These are phyloP conservation scores for Polyporus arcularius DNA, from an alignment of 768 basidiomycete genomes.

Conservation along the genomic window DNA sequence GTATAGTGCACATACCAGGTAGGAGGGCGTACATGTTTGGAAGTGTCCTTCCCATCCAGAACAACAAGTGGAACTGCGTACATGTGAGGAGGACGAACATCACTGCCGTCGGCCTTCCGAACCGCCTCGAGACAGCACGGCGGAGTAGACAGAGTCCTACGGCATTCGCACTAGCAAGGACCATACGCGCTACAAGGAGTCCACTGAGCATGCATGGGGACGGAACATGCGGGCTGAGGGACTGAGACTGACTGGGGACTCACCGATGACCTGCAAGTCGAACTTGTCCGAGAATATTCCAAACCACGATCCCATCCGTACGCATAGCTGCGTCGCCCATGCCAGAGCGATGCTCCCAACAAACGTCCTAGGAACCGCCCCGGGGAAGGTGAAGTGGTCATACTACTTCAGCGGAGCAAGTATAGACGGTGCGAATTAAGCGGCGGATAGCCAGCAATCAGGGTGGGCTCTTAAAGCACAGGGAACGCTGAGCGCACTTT, in stretches of 20 bases:
- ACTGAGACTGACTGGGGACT: conserved; percentile 25
- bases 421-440: neutral
- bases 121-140: conserved; percentile 61
- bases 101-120: conserved; percentile 56
- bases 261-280: conserved; percentile 72
- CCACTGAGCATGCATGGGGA: neutral
- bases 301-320: conserved; percentile 41
- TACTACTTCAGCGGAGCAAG: conserved; percentile 50
- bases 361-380: conserved; percentile 88
- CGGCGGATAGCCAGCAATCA: neutral
- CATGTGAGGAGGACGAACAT: conserved; percentile 71
- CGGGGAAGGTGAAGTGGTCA: conserved; percentile 88
- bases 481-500: conserved; percentile 43
- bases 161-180: conserved; percentile 68
- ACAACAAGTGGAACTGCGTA: conserved; percentile 89
- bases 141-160: conserved; percentile 62
- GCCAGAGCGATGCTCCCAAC: conserved; percentile 74
- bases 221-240: too few relatives aligned
- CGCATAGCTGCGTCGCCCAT: conserved; percentile 51
- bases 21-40: conserved; percentile 93
- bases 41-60: conserved; percentile 91
- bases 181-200: conserved; percentile 61
- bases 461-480: neutral
- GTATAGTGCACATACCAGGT: conserved; percentile 52
- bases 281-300: conserved; percentile 57